Base-by-base conservation (phyloP, 2,329 filamentous ascomycete species). In the Elsinoe necatrix region DNA sequence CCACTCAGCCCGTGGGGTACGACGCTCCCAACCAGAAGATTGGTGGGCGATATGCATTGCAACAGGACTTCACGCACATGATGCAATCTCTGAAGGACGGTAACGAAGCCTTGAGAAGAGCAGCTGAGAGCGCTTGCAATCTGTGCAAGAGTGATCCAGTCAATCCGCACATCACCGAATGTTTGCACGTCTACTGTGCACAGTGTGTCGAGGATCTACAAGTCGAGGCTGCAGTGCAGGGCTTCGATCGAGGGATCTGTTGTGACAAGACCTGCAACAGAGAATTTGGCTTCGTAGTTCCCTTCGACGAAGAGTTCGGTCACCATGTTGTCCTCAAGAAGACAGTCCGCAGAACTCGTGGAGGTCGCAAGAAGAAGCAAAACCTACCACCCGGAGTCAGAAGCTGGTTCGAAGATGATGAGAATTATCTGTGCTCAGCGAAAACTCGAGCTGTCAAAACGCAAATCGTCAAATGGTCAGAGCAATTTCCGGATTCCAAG, bases 131-230 rank as follows among this genome's bases (percentile, higher is more conserved):
- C 3, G 8, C 1, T 6, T 52, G 48, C 31, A 16, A 52, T 7
- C 23, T 5, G 7, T 83, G 81, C 66, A 60, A 63, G 1, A 61
- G 63, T 20, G 50, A 65, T 0, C 76, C 77, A 0, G 61, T 65
- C 0, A 60, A 72, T 0, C 70, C 76, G 0, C 65, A 71, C 8
- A 67, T 79, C 27, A 79, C 79, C 0, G 67, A 72, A 3, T 85
- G 82, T 63, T 68, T 71, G 14, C 81, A 85, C 59, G 65, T 82
- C 4, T 80, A 80, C 60, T 85, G 82, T 65, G 57, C 64, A 1
- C 64, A 68, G 0, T 84, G 81, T 61, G 67, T 80, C 6, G 54
- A 63, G 1, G 61, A 64, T 1, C 57, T 72, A 41, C 59, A 64
- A 43, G n/a, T 68, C 0, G 51, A 65, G 2, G 67, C 68, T 16